Conservation (phyloP, 441 rosid genomes). For the Dalechampia spathulata region DNA sequence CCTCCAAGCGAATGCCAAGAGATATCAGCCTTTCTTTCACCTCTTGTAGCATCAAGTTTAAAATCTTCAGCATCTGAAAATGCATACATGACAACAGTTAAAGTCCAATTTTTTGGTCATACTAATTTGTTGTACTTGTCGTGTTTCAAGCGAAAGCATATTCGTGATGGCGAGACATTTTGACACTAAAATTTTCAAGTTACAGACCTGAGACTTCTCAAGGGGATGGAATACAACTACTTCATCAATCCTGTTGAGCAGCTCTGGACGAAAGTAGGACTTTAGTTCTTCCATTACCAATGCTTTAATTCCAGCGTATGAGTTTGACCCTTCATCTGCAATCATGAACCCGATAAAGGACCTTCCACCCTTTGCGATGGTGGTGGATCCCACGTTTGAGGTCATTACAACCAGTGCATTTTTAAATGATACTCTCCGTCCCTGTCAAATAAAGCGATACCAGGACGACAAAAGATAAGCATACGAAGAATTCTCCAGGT, state of each 20-base stretch:
- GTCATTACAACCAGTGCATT: constrained; percentile 51
- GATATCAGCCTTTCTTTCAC: constrained; percentile 71
- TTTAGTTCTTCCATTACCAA: constrained; percentile 27
- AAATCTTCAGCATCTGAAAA: constrained; percentile 73
- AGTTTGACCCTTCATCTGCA: constrained; percentile 17
- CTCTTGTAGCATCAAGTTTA: constrained; percentile 78
- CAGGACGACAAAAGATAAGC: constrained; percentile 7
- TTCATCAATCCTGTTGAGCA: constrained; percentile 31
- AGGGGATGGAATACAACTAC: constrained; percentile 27
- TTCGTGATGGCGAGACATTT: too few relatives aligned
- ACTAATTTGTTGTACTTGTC: neutral
- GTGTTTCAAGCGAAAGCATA: too few relatives aligned
- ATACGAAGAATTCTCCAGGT: too few relatives aligned
- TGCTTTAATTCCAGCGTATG: constrained; percentile 26
- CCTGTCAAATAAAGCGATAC: constrained; percentile 27
- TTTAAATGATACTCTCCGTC: constrained; percentile 42
- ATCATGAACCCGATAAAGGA: constrained; percentile 49
- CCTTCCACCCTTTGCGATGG: constrained; percentile 30
- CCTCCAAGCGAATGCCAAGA: constrained; percentile 80
- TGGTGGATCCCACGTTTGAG: constrained; percentile 36
- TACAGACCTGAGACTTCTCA: constrained; percentile 86
- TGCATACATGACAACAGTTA: neutral
- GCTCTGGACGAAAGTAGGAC: constrained; percentile 28
- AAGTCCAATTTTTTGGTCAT: neutral
- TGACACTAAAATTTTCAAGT: too few relatives aligned